These are phyloP conservation scores for Silene coronaria DNA, from an alignment of 179 eudicot genomes.

Conservation along the genomic window DNA sequence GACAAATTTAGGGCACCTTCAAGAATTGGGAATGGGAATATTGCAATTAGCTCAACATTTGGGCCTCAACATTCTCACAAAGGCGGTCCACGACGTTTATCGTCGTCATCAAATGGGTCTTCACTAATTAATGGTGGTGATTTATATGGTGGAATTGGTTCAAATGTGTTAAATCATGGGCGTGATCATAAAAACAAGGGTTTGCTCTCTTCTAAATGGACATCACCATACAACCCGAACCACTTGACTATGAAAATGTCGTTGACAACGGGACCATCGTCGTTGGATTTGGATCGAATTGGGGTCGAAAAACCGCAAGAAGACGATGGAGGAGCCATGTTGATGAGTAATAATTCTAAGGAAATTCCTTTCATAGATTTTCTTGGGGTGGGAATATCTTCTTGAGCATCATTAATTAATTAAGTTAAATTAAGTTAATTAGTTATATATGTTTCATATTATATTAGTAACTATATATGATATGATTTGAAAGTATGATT, in stretches of 20 bases:
- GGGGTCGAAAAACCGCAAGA: conserved; percentile 28
- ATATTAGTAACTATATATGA: neutral
- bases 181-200: conserved; percentile 2
- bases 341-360: conserved; percentile 26
- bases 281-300: conserved; percentile 6
- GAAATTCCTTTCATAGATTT: conserved; percentile 74
- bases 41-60: conserved; percentile 17
- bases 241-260: neutral
- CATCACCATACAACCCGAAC: neutral
- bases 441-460: conserved; percentile 1
- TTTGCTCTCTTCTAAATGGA: neutral
- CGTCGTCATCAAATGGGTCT: conserved; percentile 11
- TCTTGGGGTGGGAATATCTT: conserved; percentile 87
- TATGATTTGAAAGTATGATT: neutral
- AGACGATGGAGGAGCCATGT: conserved; percentile 26
- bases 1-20: conserved; percentile 26
- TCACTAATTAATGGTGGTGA: conserved; percentile 14
- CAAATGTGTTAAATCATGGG: conserved; percentile 14
- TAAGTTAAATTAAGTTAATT: neutral
- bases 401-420: conserved; percentile 31
- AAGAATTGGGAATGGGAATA: neutral
- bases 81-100: neutral
- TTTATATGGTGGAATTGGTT: neutral
- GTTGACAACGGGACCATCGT: conserved; percentile 12
- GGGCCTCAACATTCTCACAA: conserved; percentile 5